Percentiles rank a stretch among this genome's conserved stretches.
These are phyloP conservation scores for Thelonectria blattea DNA, from an alignment of 2,329 filamentous ascomycete species.

Conservation along the genomic window DNA sequence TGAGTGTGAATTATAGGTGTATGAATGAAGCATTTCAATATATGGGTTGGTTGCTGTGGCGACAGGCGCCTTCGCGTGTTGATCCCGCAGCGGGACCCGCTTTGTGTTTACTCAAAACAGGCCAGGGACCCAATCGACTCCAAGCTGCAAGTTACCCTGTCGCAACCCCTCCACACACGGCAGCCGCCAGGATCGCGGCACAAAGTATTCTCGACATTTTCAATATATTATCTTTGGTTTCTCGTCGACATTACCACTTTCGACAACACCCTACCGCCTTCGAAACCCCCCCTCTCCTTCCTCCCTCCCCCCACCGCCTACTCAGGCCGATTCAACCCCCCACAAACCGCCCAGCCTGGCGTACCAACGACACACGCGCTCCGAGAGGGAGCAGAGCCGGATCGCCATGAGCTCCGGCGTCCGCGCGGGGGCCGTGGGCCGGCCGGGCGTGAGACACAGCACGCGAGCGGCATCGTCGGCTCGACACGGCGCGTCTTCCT, in stretches of 20 bases:
- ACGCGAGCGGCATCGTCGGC: slow-evolving; percentile 32
- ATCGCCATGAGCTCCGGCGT: slow-evolving; percentile 42
- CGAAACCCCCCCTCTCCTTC: neutral
- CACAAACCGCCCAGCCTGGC: slow-evolving; percentile 41
- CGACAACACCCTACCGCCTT: too few relatives aligned
- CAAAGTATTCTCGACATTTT: slow-evolving; percentile 17
- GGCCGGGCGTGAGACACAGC: slow-evolving; percentile 34
- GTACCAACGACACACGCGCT: slow-evolving; percentile 45
- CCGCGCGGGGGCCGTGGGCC: slow-evolving; percentile 35
- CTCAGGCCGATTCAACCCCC: slow-evolving; percentile 16
- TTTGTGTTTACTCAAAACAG: slow-evolving; percentile 34
- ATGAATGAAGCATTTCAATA: too few relatives aligned
- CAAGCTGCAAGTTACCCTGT: slow-evolving; percentile 10
- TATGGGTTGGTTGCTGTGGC: slow-evolving; percentile 30
- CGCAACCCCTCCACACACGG: slow-evolving; percentile 33
- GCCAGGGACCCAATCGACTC: too few relatives aligned
- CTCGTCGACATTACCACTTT: too few relatives aligned
- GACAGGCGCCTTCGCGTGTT: slow-evolving; percentile 30
- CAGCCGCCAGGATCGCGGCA: slow-evolving; percentile 22
- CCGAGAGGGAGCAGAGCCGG: slow-evolving; percentile 46
- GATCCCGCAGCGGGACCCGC: slow-evolving; percentile 15
- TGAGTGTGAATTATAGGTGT: too few relatives aligned
- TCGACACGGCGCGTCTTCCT: slow-evolving; percentile 31
- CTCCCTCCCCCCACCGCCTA: slow-evolving; percentile 8
- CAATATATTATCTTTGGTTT: neutral